Percentiles rank a stretch among this genome's conserved stretches.
phyloP scores from a whole-genome alignment of 176 grass and related monocot species.

The Triticum turgidum region DNA sequence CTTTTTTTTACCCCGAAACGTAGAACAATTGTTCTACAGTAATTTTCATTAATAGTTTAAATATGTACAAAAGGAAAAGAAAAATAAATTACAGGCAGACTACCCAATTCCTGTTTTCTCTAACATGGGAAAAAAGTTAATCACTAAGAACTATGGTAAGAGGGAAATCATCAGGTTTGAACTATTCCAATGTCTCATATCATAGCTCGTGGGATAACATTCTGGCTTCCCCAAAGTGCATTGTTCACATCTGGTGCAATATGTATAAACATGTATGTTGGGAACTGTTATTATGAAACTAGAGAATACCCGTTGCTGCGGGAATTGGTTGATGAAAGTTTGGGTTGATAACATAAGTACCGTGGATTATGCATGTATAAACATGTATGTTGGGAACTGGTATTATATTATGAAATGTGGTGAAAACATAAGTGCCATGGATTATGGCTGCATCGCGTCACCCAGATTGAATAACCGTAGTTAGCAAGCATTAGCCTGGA shows the following conservation, averaged over 20 bases:
- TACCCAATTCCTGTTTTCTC: too few species aligned
- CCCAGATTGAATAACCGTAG: not conserved
- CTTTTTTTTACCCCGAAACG: too few species aligned
- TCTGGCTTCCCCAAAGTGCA: not conserved
- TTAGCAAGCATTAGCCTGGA: not conserved
- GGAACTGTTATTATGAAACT: not conserved
- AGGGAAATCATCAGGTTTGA: constrained; percentile 41
- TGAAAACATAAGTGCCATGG: not conserved
- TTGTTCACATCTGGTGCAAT: not conserved
- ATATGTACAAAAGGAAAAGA: too few species aligned
- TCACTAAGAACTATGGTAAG: too few species aligned
- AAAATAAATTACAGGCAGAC: too few species aligned
- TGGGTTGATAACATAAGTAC: not conserved
- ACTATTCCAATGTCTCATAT: not conserved
- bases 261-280: not conserved
- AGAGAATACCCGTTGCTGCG: too few species aligned
- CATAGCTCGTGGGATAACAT: not conserved
- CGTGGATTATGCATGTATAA: not conserved
- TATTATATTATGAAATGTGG: not conserved
- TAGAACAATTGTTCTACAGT: too few species aligned
- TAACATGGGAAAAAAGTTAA: too few species aligned
- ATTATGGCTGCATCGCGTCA: not conserved
- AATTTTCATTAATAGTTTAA: too few species aligned
- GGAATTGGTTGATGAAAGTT: too few species aligned
- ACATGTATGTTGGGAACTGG: not conserved